Evolutionary conservation across 2,329 filamentous ascomycete species (phyloP).

Genomic region (Cladophialophora exuberans): DNA sequence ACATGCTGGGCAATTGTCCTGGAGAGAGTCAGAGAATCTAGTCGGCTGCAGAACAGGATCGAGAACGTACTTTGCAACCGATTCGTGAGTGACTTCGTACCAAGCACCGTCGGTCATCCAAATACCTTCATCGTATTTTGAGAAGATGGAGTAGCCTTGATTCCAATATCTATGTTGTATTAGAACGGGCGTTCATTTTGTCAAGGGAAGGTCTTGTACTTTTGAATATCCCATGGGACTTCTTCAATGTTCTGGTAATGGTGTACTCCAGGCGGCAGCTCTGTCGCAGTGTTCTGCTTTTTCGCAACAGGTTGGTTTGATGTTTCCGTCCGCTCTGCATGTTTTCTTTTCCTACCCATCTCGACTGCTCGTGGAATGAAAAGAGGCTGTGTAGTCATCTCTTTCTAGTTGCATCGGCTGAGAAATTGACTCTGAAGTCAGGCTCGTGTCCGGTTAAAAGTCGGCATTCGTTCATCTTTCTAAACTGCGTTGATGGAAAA

Average conservation of each 20-base stretch:
- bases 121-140: conserved; percentile 82
- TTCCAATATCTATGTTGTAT: conserved; percentile 73
- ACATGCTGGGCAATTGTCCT: conserved; percentile 79
- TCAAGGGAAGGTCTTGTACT: conserved; percentile 56
- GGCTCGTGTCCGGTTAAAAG: too few species aligned
- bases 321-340: conserved; percentile 4
- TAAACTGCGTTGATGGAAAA: too few species aligned
- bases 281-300: conserved; percentile 6
- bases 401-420: too few species aligned
- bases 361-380: not conserved
- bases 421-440: too few species aligned
- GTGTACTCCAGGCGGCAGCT: conserved; percentile 66
- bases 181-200: not conserved
- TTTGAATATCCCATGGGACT: conserved; percentile 81
- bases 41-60: not conserved
- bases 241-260: conserved; percentile 73
- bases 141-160: conserved; percentile 86
- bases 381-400: not conserved
- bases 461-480: too few species aligned
- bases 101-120: conserved; percentile 91
- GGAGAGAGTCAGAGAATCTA: conserved; percentile 27
- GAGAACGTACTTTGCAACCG: conserved; percentile 72
- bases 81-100: conserved; percentile 96
- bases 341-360: conserved; percentile 26
- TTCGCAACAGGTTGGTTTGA: conserved; percentile 9